Evolutionary conservation across 2,329 filamentous ascomycete species (phyloP), one percentile per base, ranked within the genome.

Genomic region (Botrytis galanthina): DNA sequence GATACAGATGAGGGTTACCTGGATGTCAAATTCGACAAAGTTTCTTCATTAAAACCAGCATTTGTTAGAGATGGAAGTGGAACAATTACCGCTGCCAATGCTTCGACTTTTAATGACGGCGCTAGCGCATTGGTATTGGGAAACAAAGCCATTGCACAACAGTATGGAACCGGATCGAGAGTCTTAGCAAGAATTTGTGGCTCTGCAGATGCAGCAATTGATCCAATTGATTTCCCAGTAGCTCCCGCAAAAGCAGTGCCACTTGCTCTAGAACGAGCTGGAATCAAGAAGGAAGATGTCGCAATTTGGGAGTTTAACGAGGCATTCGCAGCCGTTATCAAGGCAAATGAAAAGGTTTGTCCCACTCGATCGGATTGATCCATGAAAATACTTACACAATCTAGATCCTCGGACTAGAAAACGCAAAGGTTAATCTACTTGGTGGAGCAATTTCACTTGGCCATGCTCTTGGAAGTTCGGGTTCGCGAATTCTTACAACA

Each of bases 301-400:
- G 91, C 95, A 8, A 85, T 98, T 35, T 98, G 96, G 95, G 96
- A 98, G 82, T 97, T 99, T 83, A 99, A 99, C 83, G 96, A 99
- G 84, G 96, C 96, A 0, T 99, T 99, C 81, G 95, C 96, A 42
- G 93, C 93, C 7, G 95, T 98, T 44, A 96, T 98, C 83, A 94
- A 96, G 81, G 95, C 95, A 60, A 98, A 98, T 81, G 92, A 93
- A 80, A 95, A 97, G 89, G 91, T 91, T 80, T 75, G 77, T 74
- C 37, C 71, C 42, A 67, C 39, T 10, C 54, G 22, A 44, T 68
- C 14, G 12, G 22, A 9, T 35, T 51, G 20, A 1, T 42, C n/a
- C 35, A 37, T 1, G 6, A 32, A 39, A 12, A 46, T 14, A 73
- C n/a, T 74, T 59, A 73, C 73, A 70, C 74, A n/a, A 70, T 57